Base-by-base conservation (phyloP, 495 filamentous ascomycete species). In the Neurospora hispaniola region DNA sequence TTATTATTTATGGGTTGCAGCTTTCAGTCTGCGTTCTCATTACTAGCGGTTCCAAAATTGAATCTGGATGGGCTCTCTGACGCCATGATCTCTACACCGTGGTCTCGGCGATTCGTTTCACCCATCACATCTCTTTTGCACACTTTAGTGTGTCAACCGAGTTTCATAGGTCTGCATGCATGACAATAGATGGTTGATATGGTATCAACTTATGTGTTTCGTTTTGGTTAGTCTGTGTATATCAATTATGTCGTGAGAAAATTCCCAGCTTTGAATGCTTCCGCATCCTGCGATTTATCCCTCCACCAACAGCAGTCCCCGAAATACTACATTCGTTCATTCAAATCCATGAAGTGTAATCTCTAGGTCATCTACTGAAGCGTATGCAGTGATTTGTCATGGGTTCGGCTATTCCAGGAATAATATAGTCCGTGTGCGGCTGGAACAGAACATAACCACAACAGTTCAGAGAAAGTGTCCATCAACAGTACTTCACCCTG, bases 91-190 rank as follows among this genome's bases (percentile, higher is more conserved):
- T 72, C 76, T 76, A 69, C 69, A 79, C 78, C 74, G 78, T 87
- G 83, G 84, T 84, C 80, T 77, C 79, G 84, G 86, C 82, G 82
- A 85, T 84, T 89, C 87, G 87, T 89, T 90, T 89, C 88, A 86
- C 87, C 84, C 87, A 82, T 79, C 71, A 79, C 77, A 81, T 81
- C 77, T 76, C 71, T 2, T 38, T 16, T 66, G 54, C 54, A 14
- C 20, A 27, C 5, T 59, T 23, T 10, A 14, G 11, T 59, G 48
- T 59, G 48, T 59, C 48, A 59, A 59, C 5, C 20, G 11, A 23
- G 14, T 18, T 38, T 66, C 14, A 66, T 66, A 66, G 54, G 35
- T 66, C 6, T 66, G 54, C 54, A 16, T 38, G 14, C 27, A 27
- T 59, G 48, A 27, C 10, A 66, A 66, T 66, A 66, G 9, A 66